Conservation (phyloP, 495 filamentous ascomycete species). For the Penicillium mononematosum region DNA sequence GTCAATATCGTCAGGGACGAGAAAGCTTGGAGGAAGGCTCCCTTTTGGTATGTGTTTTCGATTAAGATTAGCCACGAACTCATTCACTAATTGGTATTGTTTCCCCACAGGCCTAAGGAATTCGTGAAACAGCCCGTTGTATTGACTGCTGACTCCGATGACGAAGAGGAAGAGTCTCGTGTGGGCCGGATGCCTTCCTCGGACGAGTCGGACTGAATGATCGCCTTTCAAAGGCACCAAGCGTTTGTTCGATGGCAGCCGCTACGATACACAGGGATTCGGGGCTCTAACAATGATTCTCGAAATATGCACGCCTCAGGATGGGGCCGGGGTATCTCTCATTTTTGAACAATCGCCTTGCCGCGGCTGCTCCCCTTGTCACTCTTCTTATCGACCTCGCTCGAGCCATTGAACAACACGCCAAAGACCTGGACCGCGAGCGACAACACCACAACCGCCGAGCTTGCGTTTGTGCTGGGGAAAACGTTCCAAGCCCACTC, state of each 20-base stretch:
- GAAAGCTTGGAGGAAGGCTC: conserved; percentile 83
- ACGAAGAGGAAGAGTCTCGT: conserved; percentile 72
- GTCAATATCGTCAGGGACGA: conserved; percentile 90
- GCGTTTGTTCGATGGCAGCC: neutral
- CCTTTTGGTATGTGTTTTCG: conserved; percentile 70
- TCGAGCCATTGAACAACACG: conserved; percentile 28
- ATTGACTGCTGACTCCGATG: conserved; percentile 37
- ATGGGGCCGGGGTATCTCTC: conserved; percentile 2
- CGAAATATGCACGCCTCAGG: conserved; percentile 3
- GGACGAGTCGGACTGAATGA: conserved; percentile 51
- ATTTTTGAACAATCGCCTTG: conserved; percentile 29
- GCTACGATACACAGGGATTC: neutral
- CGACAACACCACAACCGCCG: conserved; percentile 68
- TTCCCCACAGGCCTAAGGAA: conserved; percentile 66
- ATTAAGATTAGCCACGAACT: neutral
- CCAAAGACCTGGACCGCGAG: conserved; percentile 62
- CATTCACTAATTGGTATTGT: conserved; percentile 2
- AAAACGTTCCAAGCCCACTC: conserved; percentile 98
- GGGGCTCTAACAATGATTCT: neutral
- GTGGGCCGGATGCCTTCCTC: conserved; percentile 81
- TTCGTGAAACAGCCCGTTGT: conserved; percentile 61
- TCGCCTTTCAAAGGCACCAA: neutral
- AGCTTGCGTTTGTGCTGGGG: conserved; percentile 84
- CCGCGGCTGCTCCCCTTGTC: conserved; percentile 8
- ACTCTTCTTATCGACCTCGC: conserved; percentile 20